These are phyloP conservation scores for Millerago galiae DNA, from an alignment of 805 yeast genomes.

Conservation along the genomic window DNA sequence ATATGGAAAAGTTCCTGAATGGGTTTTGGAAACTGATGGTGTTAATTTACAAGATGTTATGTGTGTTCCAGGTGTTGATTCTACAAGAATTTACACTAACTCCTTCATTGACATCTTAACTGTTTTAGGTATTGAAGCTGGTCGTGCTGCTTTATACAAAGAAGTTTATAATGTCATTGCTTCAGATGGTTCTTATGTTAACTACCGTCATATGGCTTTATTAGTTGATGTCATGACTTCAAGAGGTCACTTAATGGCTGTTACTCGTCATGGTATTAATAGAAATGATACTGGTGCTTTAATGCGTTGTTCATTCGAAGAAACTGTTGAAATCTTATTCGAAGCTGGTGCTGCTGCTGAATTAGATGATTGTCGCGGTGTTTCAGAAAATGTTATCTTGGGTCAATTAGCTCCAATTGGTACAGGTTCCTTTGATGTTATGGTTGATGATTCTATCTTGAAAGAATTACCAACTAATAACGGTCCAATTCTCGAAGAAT, in stretches of 20 bases:
- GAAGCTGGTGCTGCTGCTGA: slow-evolving; percentile 99
- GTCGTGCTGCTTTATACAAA: slow-evolving; percentile 86
- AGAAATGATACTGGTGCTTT: slow-evolving; percentile 98
- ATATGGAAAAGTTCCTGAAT: slow-evolving; percentile 82
- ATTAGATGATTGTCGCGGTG: slow-evolving; percentile 96
- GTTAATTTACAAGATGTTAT: slow-evolving; percentile 92
- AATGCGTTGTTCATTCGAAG: slow-evolving; percentile 99
- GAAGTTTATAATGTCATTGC: slow-evolving; percentile 97
- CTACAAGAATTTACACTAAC: slow-evolving; percentile 86
- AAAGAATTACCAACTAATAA: slow-evolving; percentile 34
- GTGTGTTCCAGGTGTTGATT: slow-evolving; percentile 91
- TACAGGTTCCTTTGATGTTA: slow-evolving; percentile 95
- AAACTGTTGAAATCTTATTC: slow-evolving; percentile 93
- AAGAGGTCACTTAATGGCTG: slow-evolving; percentile 96
- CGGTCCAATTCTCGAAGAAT: slow-evolving; percentile 35
- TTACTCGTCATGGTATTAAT: slow-evolving; percentile 98
- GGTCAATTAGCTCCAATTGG: slow-evolving; percentile 99
- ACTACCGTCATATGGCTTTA: slow-evolving; percentile 96
- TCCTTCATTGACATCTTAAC: slow-evolving; percentile 93
- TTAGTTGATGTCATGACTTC: slow-evolving; percentile 98
- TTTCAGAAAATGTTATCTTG: slow-evolving; percentile 93
- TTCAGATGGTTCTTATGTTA: slow-evolving; percentile 98
- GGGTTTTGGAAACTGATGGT: slow-evolving; percentile 99
- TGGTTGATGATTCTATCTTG: slow-evolving; percentile 86
- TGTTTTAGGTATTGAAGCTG: slow-evolving; percentile 97